Evolutionary conservation across 2,329 filamentous ascomycete genomes (phyloP).

Genomic region (Talaromyces rugulosus): DNA sequence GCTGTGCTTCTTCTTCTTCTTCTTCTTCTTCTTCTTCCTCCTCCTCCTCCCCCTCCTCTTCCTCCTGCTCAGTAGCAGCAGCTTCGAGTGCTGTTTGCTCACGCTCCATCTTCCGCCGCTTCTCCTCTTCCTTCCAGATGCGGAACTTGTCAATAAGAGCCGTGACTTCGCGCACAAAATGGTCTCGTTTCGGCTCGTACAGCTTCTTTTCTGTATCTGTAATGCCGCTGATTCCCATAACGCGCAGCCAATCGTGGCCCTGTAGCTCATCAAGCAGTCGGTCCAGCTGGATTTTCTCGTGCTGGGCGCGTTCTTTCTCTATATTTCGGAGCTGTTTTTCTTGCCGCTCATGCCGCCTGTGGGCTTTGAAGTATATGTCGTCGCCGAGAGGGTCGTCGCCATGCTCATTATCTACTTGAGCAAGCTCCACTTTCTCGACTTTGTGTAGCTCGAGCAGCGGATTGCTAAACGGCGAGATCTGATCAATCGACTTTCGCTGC

Average conservation of each 20-base stretch:
- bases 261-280: conserved; percentile 74
- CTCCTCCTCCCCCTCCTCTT: conserved; percentile 44
- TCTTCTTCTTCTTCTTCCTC: conserved; percentile 19
- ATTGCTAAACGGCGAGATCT: conserved; percentile 30
- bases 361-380: conserved; percentile 53
- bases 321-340: conserved; percentile 67
- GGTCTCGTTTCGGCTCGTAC: conserved; percentile 78
- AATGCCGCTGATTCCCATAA: conserved; percentile 82
- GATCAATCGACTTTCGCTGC: conserved; percentile 1
- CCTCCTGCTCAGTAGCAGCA: conserved; percentile 23
- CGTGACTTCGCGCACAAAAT: conserved; percentile 80
- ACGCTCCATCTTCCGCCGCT: conserved; percentile 70
- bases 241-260: conserved; percentile 86
- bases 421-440: conserved; percentile 42
- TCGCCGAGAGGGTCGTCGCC: conserved; percentile 54
- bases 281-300: conserved; percentile 64
- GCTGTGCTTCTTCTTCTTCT: conserved; percentile 16
- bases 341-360: conserved; percentile 59
- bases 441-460: conserved; percentile 35
- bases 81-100: conserved; percentile 52
- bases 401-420: conserved; percentile 20
- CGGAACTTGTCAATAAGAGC: conserved; percentile 82
- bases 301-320: conserved; percentile 62
- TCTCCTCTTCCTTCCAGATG: conserved; percentile 85
- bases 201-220: conserved; percentile 82